phyloP scores from a whole-genome alignment of 2,329 filamentous ascomycete genomes.

The Nakataea oryzae region DNA sequence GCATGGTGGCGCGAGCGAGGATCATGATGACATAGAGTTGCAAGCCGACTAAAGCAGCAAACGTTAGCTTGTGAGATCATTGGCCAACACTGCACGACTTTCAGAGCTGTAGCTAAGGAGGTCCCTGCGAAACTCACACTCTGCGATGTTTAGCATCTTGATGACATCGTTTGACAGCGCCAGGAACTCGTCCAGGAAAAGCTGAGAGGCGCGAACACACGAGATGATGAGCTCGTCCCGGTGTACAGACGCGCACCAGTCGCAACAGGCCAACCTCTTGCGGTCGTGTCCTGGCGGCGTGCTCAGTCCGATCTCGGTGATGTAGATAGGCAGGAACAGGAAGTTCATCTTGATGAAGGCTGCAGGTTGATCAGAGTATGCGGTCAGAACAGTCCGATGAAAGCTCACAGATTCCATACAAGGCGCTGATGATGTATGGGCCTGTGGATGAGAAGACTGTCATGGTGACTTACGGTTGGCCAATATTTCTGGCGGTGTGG shows the following conservation, averaged over 20 bases:
- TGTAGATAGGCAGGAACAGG: conserved; percentile 9
- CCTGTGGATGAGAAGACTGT: background rate
- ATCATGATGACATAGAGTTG: conserved; percentile 11
- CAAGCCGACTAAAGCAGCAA: conserved; percentile 1
- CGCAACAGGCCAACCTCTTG: conserved; percentile 8
- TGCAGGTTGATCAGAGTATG: background rate
- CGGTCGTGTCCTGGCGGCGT: conserved; percentile 3
- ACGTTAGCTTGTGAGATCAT: background rate
- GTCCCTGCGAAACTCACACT: background rate
- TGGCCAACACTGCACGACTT: background rate
- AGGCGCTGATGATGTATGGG: background rate
- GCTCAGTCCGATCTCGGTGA: conserved; percentile 11
- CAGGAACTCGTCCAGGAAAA: conserved; percentile 9
- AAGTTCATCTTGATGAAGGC: conserved; percentile 4
- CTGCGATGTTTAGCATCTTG: conserved; percentile 7
- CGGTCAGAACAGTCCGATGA: background rate
- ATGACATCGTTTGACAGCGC: conserved; percentile 5
- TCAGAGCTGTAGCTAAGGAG: background rate
- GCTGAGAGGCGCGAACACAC: conserved; percentile 9
- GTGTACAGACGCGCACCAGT: conserved; percentile 10
- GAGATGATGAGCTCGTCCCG: conserved; percentile 10
- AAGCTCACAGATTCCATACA: background rate
- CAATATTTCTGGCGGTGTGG: conserved; percentile 8
- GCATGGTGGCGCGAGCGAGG: conserved; percentile 7
- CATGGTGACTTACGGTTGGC: background rate